A percentile compares a stretch with the other conserved stretches of the same genome.
phyloP scores from a whole-genome alignment of 306 rosid species.

The Trifolium repens region DNA sequence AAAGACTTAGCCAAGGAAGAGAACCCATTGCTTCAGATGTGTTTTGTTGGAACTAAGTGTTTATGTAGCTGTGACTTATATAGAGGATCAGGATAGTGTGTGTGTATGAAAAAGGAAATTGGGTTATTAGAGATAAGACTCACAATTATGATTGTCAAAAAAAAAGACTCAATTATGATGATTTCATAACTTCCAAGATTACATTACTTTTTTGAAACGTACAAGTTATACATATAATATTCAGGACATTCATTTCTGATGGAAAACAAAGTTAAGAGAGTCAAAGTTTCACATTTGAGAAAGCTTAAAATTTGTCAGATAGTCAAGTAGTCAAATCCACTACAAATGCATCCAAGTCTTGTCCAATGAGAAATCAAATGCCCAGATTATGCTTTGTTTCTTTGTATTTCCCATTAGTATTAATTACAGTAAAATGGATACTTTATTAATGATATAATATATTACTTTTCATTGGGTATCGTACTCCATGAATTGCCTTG shows the following conservation, averaged over 20 bases:
- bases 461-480: neutral
- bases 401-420: neutral
- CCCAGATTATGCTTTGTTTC: neutral
- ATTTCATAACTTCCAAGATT: neutral
- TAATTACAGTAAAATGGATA: neutral
- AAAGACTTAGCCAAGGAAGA: slow-evolving; percentile 32
- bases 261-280: slow-evolving; percentile 4
- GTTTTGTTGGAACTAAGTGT: slow-evolving; percentile 22
- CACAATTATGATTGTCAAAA: neutral
- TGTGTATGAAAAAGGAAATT: neutral
- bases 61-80: slow-evolving; percentile 25
- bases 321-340: neutral
- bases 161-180: neutral
- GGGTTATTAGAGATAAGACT: slow-evolving; percentile 6
- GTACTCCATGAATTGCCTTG: neutral
- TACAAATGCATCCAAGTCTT: neutral
- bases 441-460: slow-evolving; percentile 1
- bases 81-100: neutral
- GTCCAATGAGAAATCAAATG: neutral
- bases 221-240: no score
- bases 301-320: neutral
- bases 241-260: no score
- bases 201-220: no score
- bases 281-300: slow-evolving; percentile 37
- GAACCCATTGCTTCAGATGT: slow-evolving; percentile 46